Evolutionary conservation across 2,329 filamentous ascomycete genomes (phyloP).

Genomic region (Colletotrichum navitas): DNA sequence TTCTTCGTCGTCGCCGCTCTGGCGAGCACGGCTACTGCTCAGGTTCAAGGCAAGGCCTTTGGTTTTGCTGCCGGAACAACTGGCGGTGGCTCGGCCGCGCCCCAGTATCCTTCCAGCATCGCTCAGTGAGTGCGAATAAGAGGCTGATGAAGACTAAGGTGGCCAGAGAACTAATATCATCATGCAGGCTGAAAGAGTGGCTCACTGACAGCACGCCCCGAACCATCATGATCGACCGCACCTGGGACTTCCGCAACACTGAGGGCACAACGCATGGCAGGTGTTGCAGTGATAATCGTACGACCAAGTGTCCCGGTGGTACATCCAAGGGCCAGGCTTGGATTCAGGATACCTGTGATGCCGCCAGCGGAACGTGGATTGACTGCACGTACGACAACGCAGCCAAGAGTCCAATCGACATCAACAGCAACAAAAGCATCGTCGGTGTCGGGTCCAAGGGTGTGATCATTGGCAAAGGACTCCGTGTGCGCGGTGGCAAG

Average conservation of each 20-base stretch:
- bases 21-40: conserved; percentile 44
- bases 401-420: conserved; percentile 44
- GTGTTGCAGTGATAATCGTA: conserved; percentile 48
- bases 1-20: conserved; percentile 44
- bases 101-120: conserved; percentile 52
- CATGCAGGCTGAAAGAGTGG: conserved; percentile 49
- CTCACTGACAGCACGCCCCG: conserved; percentile 50
- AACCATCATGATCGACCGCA: conserved; percentile 53
- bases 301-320: conserved; percentile 46
- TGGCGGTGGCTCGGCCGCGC: conserved; percentile 62
- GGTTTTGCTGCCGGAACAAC: conserved; percentile 58
- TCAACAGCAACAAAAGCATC: conserved; percentile 50
- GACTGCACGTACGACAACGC: conserved; percentile 48
- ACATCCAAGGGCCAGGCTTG: conserved; percentile 44
- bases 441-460: conserved; percentile 46
- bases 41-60: conserved; percentile 48
- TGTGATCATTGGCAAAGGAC: conserved; percentile 53
- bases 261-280: conserved; percentile 45
- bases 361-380: conserved; percentile 44
- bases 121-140: conserved; percentile 20
- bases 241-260: conserved; percentile 46
- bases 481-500: conserved; percentile 56
- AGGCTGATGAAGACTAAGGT: neutral
- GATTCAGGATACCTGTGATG: conserved; percentile 44
- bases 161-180: neutral